Base-by-base conservation (phyloP, 495 filamentous ascomycete genomes). In the Delitschia confertaspora region DNA sequence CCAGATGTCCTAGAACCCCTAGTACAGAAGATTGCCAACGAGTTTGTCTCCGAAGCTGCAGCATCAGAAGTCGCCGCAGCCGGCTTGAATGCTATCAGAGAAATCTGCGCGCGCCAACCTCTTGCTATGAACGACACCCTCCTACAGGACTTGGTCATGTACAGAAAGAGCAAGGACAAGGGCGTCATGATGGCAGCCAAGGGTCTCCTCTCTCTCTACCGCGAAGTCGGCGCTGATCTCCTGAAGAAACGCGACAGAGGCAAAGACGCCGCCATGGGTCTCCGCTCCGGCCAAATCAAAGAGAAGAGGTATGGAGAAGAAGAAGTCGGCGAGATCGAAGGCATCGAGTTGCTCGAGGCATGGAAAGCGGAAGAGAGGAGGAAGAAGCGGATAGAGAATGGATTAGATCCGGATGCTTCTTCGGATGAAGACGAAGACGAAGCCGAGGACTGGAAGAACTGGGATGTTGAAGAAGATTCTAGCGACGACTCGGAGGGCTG, bases 111-210 rank as follows among this genome's bases (percentile, higher is more conserved):
- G 2, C 72, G 91, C 39, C 89, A 96, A 56, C 91, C 93, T 16
- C 67, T 96, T 16, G 91, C 88, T 13, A 96, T 99, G 82, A 86
- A 83, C 49, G 83, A 93, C 47, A 93, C 89, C 0, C 69, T 96
- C 9, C 69, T 99, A n/a, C 91, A 96, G 61, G 91, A 98, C 68
- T 65, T 99, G 24, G 86, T 95, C 10, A 79, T 88, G 76, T 99
- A 99, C 64, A 75, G 87, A 44, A 93, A 89, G 66, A 91, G 84
- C 59, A 96, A 96, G 57, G 93, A 99, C 58, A 96, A 96, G 65
- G 88, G 88, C 46, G 85, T 93, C 9, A 83, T 93, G 72, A 96
- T 99, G 89, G 93, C 89, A 11, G 86, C 88, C 9, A 84, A 88
- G 56, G 88, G 88, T 42, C 67, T 99, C 10, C 74, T 96, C 36